Base-by-base conservation (phyloP, 108 stramenopile genomes). In the Cylindrotheca closterium region DNA sequence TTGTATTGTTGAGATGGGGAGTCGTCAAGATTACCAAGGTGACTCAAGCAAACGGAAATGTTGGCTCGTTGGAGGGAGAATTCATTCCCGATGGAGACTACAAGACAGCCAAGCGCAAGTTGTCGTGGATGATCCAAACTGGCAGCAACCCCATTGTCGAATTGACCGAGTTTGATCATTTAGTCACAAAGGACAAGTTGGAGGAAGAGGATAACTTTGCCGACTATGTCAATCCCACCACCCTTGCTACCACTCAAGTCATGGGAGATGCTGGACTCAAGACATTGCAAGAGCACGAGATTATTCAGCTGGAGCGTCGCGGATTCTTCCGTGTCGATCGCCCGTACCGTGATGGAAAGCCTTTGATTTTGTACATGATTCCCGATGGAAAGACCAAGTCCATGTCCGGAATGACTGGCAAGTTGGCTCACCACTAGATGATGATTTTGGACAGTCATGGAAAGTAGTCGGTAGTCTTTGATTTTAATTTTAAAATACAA, bases 321-420 rank as follows among this genome's bases (percentile, higher is more conserved):
- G 99, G 98, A 22, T 97, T 92, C 85, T 99, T 90, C 83, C 82
- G 97, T 23, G 89, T 93, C 7, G 95, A 97, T 67, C 58, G 79
- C 21, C 82, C 97, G 0, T 92, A 94, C 73, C 48, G 29, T 30
- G 86, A 82, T 47, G 88, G 87, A 18, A 97, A 95, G 65, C 91
- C 92, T 8, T 65, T 97, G 42, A 77, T 86, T 5, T 71, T 99
- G 19, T 97, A 93, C 81, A 96, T 92, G 90, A 87, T 99, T 45
- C 98, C 98, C 18, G 98, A 99, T 68, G 98, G 98, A 4, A 98
- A 94, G 79, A 86, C 78, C 34, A 97, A 97, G 83, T 79, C 96
- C 48, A 98, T 98, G 98, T 78, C 80, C n/a, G 91, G 90, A n/a
- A 74, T 92, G 56, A 58, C 79, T 47, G 87, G 91, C 28, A 93